A percentile compares a stretch with the other conserved stretches of the same genome.
Conservation (phyloP, 1,284 basidiomycete species). For the Phlebopus sp. region DNA sequence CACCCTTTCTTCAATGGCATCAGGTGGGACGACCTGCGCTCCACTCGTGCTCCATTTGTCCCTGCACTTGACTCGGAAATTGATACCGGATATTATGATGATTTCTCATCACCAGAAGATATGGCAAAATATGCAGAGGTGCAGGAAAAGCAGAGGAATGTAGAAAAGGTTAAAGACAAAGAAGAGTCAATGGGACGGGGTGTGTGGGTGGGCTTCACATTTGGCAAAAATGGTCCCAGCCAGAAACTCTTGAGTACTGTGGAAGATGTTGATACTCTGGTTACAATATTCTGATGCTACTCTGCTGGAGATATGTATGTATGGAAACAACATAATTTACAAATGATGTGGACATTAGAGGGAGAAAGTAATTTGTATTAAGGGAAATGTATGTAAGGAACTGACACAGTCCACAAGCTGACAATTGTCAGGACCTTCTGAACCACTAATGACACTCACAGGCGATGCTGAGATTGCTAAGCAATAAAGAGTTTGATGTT, state of each 20-base stretch:
- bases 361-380: too few relatives aligned
- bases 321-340: too few relatives aligned
- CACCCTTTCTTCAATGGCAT: conserved; percentile 86
- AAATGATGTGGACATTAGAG: too few relatives aligned
- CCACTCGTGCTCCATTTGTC: conserved; percentile 88
- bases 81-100: conserved; percentile 98
- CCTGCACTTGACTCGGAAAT: conserved; percentile 93
- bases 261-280: conserved; percentile 45
- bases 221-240: conserved; percentile 82
- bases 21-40: conserved; percentile 78
- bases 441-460: too few relatives aligned
- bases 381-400: too few relatives aligned
- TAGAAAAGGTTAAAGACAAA: conserved; percentile 88
- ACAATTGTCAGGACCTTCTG: too few relatives aligned
- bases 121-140: conserved; percentile 99
- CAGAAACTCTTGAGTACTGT: conserved; percentile 35
- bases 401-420: too few relatives aligned
- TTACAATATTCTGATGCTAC: conserved; percentile 72
- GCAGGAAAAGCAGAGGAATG: conserved; percentile 94
- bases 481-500: too few relatives aligned
- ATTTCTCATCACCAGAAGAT: conserved; percentile 89
- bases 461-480: too few relatives aligned
- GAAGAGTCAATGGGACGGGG: conserved; percentile 73
- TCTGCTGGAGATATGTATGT: too few relatives aligned
- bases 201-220: conserved; percentile 97